Evolutionary conservation across 1,284 basidiomycete genomes (phyloP).

Genomic region (Ustilago sp.): DNA sequence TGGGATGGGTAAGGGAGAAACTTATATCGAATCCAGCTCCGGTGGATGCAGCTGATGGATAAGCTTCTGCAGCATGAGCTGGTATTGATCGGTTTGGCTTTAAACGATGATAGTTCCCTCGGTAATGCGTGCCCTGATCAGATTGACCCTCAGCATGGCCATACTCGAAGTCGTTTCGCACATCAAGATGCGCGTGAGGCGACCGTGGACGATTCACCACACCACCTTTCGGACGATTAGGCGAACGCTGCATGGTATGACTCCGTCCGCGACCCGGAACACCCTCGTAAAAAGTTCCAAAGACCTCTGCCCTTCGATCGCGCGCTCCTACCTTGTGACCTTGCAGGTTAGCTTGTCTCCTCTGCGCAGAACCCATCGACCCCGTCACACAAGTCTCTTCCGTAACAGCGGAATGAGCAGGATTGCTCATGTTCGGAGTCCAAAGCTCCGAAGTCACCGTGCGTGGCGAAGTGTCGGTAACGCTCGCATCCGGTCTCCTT

Average conservation of each 20-base stretch:
- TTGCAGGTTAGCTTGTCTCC: not conserved
- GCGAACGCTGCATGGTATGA: not conserved
- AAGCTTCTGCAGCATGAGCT: not conserved
- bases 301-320: not conserved
- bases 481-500: constrained; percentile 14
- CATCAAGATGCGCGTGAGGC: not conserved
- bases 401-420: constrained; percentile 19
- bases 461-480: constrained; percentile 14
- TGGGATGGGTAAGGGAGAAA: constrained; percentile 29
- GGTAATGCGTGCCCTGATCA: not conserved
- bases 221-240: not conserved
- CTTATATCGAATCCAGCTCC: constrained; percentile 39
- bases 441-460: constrained; percentile 20
- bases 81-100: too few species aligned
- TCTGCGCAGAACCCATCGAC: not conserved
- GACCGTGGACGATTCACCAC: not conserved
- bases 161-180: not conserved
- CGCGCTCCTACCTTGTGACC: not conserved
- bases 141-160: too few species aligned
- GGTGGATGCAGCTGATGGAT: not conserved
- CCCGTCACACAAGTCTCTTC: constrained; percentile 18
- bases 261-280: not conserved
- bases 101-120: too few species aligned
- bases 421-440: constrained; percentile 23
- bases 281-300: not conserved